Evolutionary conservation across 768 basidiomycete genomes (phyloP).

Genomic region (Tricholoma saponaceum): DNA sequence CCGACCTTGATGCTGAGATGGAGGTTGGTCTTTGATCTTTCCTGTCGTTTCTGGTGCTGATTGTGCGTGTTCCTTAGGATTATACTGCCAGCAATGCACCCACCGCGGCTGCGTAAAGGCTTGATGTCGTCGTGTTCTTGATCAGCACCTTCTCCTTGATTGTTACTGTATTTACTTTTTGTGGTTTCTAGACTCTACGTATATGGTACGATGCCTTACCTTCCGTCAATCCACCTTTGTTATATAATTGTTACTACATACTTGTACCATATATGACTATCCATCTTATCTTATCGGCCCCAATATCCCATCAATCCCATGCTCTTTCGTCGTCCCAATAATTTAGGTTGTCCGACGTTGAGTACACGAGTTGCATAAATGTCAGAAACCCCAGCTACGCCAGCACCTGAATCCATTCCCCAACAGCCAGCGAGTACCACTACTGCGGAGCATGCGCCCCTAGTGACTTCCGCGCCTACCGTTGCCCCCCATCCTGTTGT

Average conservation of each 20-base stretch:
- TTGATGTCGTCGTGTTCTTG: conserved; percentile 8
- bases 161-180: neutral
- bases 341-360: no score
- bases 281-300: neutral
- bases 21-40: conserved; percentile 49
- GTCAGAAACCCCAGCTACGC: neutral
- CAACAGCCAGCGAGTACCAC: no score
- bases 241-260: neutral
- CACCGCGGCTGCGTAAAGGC: conserved; percentile 31
- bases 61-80: conserved; percentile 40
- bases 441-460: no score
- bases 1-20: conserved; percentile 98
- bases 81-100: conserved; percentile 61
- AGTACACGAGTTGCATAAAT: neutral
- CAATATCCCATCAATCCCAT: no score
- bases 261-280: no score
- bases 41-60: neutral
- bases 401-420: neutral
- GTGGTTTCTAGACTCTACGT: conserved; percentile 4
- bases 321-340: neutral
- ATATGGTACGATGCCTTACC: neutral
- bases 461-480: no score
- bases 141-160: neutral
- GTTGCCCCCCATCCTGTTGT: no score
- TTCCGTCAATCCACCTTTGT: neutral